These are phyloP conservation scores for Circinella umbellata DNA, from an alignment of 371 early-diverging fungal species.

Conservation along the genomic window DNA sequence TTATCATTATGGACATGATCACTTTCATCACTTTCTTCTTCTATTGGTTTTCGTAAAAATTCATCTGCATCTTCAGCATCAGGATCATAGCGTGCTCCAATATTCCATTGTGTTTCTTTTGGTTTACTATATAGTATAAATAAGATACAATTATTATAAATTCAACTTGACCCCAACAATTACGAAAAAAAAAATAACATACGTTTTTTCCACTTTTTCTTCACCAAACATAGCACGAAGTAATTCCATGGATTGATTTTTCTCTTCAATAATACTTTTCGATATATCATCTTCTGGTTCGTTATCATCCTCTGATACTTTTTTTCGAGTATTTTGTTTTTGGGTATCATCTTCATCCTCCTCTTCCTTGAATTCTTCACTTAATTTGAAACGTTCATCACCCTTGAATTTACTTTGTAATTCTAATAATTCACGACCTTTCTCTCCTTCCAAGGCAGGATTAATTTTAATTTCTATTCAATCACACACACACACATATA, in stretches of 20 bases:
- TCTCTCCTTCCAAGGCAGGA: conserved; percentile 63
- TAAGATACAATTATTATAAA: background rate
- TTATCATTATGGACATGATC: conserved; percentile 22
- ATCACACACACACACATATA: no score
- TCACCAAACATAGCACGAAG: conserved; percentile 65
- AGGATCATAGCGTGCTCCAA: conserved; percentile 57
- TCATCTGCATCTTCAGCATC: conserved; percentile 50
- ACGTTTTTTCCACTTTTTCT: conserved; percentile 40
- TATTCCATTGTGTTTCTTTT: conserved; percentile 13
- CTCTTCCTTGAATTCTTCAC: conserved; percentile 64
- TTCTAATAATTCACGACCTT: conserved; percentile 55
- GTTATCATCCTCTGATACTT: background rate
- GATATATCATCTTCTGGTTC: conserved; percentile 26
- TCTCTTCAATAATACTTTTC: conserved; percentile 41
- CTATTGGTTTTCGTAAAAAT: conserved; percentile 21
- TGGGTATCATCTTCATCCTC: conserved; percentile 37
- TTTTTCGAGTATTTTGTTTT: conserved; percentile 22
- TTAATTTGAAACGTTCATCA: conserved; percentile 66
- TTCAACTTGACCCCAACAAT: background rate
- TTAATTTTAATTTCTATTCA: conserved; percentile 51
- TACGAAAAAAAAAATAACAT: conserved; percentile 12
- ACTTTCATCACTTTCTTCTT: conserved; percentile 6
- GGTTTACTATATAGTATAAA: background rate
- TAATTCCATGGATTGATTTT: conserved; percentile 55
- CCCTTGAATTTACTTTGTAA: conserved; percentile 58